Conservation (phyloP, 202 grass and related monocot species). For the Setaria italica region DNA sequence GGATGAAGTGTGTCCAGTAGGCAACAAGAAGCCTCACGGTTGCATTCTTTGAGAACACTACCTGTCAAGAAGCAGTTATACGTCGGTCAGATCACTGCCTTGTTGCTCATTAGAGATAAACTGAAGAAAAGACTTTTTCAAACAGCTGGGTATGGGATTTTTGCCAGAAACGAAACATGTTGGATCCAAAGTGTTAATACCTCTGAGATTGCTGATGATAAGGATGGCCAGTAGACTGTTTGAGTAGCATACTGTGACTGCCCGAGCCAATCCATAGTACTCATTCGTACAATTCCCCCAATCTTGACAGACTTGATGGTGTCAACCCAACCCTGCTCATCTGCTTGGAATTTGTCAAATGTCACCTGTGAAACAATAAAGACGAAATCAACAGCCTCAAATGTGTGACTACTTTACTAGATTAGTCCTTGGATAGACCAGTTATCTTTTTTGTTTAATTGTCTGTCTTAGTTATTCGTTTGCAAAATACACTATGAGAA, state of each 20-base stretch:
- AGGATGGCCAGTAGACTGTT: constrained; percentile 76
- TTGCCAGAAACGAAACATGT: not conserved
- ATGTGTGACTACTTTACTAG: not conserved
- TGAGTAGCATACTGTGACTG: constrained; percentile 72
- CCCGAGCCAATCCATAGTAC: constrained; percentile 95
- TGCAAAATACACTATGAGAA: not conserved
- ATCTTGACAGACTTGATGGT: constrained; percentile 79
- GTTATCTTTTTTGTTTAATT: not conserved
- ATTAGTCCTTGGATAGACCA: not conserved
- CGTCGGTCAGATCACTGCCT: not conserved
- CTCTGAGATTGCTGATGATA: constrained; percentile 83
- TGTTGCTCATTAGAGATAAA: not conserved
- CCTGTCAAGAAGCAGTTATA: constrained; percentile 52
- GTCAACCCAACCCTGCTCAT: constrained; percentile 92
- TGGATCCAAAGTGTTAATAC: constrained; percentile 42
- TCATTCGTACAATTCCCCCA: constrained; percentile 72
- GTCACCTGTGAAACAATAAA: constrained; percentile 59
- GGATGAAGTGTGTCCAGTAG: constrained; percentile 81
- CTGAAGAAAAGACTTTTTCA: not conserved
- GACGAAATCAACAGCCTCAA: constrained; percentile 25
- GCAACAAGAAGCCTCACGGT: constrained; percentile 80
- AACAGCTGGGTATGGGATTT: not conserved
- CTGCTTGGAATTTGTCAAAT: constrained; percentile 85
- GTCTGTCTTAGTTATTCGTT: not conserved
- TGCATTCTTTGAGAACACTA: constrained; percentile 73